Base-by-base conservation (phyloP, 305 asterid genomes). In the Salvia sclarea region DNA sequence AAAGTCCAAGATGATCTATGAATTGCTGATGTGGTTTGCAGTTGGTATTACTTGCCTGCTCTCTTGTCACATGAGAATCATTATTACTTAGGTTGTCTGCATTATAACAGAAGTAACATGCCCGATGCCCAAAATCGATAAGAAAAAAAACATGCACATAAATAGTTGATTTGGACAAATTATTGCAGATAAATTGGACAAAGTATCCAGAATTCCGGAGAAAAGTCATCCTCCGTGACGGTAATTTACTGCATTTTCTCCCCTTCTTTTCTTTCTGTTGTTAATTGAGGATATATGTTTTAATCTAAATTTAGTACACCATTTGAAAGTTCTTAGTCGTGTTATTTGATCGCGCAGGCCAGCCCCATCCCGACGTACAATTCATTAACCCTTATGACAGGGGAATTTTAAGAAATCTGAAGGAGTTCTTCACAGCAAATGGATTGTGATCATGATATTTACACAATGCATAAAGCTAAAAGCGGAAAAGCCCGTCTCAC, bases 171-270 rank as follows among this genome's bases (percentile, higher is more conserved):
- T 17, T 17, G 30, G 28, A 33, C 22, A 55, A 21, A 47, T 38
- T 50, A 41, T 73, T 78, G 77, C 84, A 84, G 87, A 76, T 84
- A 68, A 82, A 82, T 79, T 82, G 87, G 87, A 76, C 49, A 75
- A 64, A 61, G 16, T 82, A 84, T 80, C 82, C 90, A 2, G 87
- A 84, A 70, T 84, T 82, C 75, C 82, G 74, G 45, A 50, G 49
- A 30, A 17, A 65, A 33, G 43, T 64, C 59, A 38, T 35, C n/a
- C 69, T 75, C 31, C 71, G 35, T 14, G 55, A 79, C 0, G 85
- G 86, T 84, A 77, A 72, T 61, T 47, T 49, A 55, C 55, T 50
- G 20, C 55, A 70, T 43, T 70, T 49, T 50, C 58, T 56, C 3
- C 3, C 38, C 38, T 38, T 38, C 14, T 8, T 1, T 9, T 9